A percentile compares a stretch with the other conserved stretches of the same genome.
phyloP scores from a whole-genome alignment of 768 basidiomycete species.

The Phaffia tasmanica region DNA sequence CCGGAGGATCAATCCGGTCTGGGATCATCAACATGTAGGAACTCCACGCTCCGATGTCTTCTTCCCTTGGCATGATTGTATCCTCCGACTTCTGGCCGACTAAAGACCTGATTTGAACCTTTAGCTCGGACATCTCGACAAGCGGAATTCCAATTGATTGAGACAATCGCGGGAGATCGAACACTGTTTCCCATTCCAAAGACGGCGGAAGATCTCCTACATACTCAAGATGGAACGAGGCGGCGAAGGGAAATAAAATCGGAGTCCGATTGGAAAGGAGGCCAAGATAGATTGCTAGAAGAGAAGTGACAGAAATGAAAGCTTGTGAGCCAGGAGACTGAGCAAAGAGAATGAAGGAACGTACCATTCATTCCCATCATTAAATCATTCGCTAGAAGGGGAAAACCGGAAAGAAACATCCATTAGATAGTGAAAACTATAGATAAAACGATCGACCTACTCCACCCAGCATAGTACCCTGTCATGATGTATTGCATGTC shows the following conservation, averaged over 20 bases:
- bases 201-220: constrained; percentile 24
- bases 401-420: not conserved
- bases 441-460: no score
- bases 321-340: no score
- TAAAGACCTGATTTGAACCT: constrained; percentile 23
- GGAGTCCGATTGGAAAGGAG: constrained; percentile 25
- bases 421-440: no score
- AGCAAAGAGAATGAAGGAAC: not conserved
- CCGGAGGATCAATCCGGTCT: constrained; percentile 2
- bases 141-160: constrained; percentile 23
- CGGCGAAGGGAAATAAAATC: constrained; percentile 28
- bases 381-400: constrained; percentile 25
- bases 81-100: constrained; percentile 20
- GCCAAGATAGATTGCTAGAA: constrained; percentile 26
- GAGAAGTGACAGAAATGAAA: not conserved
- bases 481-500: no score
- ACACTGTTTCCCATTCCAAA: constrained; percentile 24
- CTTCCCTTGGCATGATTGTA: constrained; percentile 18
- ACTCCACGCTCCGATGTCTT: constrained; percentile 26
- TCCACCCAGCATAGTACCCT: no score
- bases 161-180: constrained; percentile 26
- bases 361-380: constrained; percentile 28
- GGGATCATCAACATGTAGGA: constrained; percentile 26
- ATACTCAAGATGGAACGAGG: constrained; percentile 22
- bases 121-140: constrained; percentile 28